Percentiles rank a stretch among this genome's conserved stretches.
Evolutionary conservation across 2,329 filamentous ascomycete genomes (phyloP).

Genomic region (Geosmithia putterillii): DNA sequence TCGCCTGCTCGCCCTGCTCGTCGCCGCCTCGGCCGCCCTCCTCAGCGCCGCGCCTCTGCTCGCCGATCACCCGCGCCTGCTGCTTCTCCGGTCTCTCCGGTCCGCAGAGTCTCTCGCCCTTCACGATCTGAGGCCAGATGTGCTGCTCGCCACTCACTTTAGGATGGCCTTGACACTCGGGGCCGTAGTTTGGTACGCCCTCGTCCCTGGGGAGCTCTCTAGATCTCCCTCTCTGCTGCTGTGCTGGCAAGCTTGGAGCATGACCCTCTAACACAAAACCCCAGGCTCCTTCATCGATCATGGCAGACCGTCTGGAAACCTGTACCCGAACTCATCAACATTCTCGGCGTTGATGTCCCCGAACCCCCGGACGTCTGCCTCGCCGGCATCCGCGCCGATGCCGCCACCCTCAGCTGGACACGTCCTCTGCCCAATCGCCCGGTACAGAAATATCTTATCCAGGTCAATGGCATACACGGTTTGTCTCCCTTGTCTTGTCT

Average conservation of each 20-base stretch:
- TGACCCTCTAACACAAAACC: not conserved
- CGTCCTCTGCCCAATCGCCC: conserved; percentile 51
- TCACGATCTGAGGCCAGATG: conserved; percentile 30
- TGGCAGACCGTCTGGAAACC: conserved; percentile 85
- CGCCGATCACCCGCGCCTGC: conserved; percentile 16
- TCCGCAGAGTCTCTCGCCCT: conserved; percentile 16
- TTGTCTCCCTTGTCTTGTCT: conserved; percentile 16
- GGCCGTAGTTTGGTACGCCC: conserved; percentile 42
- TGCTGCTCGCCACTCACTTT: conserved; percentile 33
- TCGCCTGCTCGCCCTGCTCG: conserved; percentile 6
- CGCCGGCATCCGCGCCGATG: conserved; percentile 76
- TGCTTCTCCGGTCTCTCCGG: conserved; percentile 13
- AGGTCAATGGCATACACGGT: conserved; percentile 90
- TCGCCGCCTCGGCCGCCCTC: conserved; percentile 16
- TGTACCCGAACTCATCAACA: conserved; percentile 78
- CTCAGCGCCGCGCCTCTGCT: conserved; percentile 18
- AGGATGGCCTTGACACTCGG: conserved; percentile 42
- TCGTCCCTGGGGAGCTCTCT: too few relatives aligned
- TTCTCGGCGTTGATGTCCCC: conserved; percentile 89
- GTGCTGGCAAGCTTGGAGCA: not conserved
- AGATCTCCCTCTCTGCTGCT: not conserved
- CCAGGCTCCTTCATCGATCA: conserved; percentile 72
- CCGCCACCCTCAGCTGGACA: conserved; percentile 86
- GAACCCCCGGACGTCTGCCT: conserved; percentile 81
- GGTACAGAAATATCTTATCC: conserved; percentile 79